Evolutionary conservation across 768 basidiomycete genomes (phyloP), one percentile per base, ranked within the genome.

Genomic region (Tremella yokohamensis): DNA sequence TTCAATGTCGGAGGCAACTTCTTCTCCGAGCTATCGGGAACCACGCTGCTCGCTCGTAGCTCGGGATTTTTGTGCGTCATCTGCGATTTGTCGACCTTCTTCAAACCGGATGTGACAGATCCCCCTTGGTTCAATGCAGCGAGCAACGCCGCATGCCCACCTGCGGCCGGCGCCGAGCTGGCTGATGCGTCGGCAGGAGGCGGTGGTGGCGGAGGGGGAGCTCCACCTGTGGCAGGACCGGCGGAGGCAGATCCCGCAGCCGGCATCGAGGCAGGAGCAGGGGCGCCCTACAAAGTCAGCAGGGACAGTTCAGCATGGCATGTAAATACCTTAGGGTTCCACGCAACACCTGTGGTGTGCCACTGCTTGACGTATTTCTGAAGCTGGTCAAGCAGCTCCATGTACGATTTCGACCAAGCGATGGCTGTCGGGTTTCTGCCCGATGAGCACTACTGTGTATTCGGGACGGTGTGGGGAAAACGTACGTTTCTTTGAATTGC

Each of bases 51-150:
- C 15, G 80, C 83, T 26, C 96, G 80, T 38, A 99, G 78, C 9
- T 85, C 83, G 0, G 96, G 94, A 70, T 99, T 98, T 82, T 99
- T 98, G 81, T 99, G 96, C 2, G 92, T 97, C 92, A 94, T 93
- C 76, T 97, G 87, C 62, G 89, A 92, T 80, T 85, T 87, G 73
- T 92, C 89, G 25, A 99, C 96, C 76, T 96, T 97, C 65, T 87
- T 85, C 66, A 99, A 76, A 11, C 88, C 86, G 72, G 88, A 89
- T 6, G 94, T 98, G 34, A 99, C 86, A 3, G 87, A 85, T 61
- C 85, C 88, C 0, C 94, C 93, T 40, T 87, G 83, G 72, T 97
- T 97, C 47, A 99, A 79, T 54, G 90, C 84, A 1, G 91, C 90
- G 56, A 99, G 93, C 22, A 99, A 88, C 3, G 88, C 88, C 4